phyloP scores from a whole-genome alignment of 106 monocot species.

The Chionographis japonica region DNA sequence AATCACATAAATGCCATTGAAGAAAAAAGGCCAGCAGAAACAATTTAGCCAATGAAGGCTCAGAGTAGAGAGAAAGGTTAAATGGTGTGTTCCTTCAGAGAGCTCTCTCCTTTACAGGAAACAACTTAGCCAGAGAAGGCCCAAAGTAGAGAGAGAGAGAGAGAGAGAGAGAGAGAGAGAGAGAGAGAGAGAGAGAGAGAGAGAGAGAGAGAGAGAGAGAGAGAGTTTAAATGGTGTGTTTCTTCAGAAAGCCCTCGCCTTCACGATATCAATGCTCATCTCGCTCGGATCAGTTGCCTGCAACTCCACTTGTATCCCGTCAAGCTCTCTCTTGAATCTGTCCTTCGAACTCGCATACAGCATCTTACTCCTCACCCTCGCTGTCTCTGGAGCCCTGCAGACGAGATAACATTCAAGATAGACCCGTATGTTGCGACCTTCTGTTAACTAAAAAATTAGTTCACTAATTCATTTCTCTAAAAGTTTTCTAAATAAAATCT shows the following conservation, averaged over 20 bases:
- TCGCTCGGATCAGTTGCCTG: slow-evolving; percentile 59
- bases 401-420: not conserved
- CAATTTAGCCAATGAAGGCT: too few species aligned
- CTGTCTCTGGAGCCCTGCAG: slow-evolving; percentile 38
- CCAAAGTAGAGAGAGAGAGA: too few species aligned
- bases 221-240: not conserved
- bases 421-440: too few species aligned
- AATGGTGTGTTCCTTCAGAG: slow-evolving; percentile 4
- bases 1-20: too few species aligned
- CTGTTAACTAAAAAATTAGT: too few species aligned
- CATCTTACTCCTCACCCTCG: slow-evolving; percentile 56
- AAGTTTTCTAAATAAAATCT: too few species aligned
- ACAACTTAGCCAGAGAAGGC: not conserved
- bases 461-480: too few species aligned
- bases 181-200: too few species aligned
- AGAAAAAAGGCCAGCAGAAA: too few species aligned
- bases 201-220: too few species aligned
- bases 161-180: too few species aligned
- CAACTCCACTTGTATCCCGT: slow-evolving; percentile 51
- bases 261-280: slow-evolving; percentile 59
- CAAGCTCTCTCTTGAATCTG: slow-evolving; percentile 56
- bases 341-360: slow-evolving; percentile 57
- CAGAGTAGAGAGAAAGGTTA: too few species aligned
- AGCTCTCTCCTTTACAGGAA: slow-evolving; percentile 1
- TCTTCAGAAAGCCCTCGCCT: slow-evolving; percentile 13